Percentiles rank a stretch among this genome's conserved stretches.
These are phyloP conservation scores for Poa annua DNA, from an alignment of 176 grass and related monocot genomes.

Conservation along the genomic window DNA sequence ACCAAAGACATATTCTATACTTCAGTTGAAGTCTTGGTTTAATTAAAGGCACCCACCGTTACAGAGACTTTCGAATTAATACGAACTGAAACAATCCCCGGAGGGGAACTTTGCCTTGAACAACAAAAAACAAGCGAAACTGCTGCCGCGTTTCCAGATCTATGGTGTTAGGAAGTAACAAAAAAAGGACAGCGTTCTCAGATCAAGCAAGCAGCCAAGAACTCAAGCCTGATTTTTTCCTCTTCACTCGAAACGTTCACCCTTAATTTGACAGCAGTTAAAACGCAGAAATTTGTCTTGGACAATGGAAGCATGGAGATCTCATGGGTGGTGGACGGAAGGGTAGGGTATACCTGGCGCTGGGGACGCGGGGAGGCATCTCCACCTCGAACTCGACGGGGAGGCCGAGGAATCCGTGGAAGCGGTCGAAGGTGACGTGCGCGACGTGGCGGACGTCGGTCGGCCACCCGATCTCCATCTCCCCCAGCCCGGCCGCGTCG, in stretches of 20 bases:
- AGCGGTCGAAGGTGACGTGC: conserved; percentile 93
- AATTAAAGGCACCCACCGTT: background rate
- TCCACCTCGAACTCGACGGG: conserved; percentile 91
- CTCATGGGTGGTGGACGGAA: conserved; percentile 20
- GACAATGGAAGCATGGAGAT: background rate
- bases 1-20: background rate
- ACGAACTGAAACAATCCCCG: background rate
- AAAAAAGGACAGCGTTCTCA: background rate
- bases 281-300: background rate
- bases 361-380: conserved; percentile 81
- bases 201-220: conserved; percentile 11
- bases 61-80: conserved; percentile 14
- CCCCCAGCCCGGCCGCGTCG: background rate
- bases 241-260: background rate
- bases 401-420: conserved; percentile 88
- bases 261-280: background rate
- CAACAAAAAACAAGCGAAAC: background rate
- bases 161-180: background rate
- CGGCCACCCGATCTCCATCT: conserved; percentile 89
- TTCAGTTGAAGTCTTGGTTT: conserved; percentile 12
- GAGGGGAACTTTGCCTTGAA: background rate
- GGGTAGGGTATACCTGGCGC: conserved; percentile 57
- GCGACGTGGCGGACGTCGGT: conserved; percentile 85
- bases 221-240: background rate
- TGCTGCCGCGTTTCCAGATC: conserved; percentile 21